phyloP scores from a whole-genome alignment of 169 alveolate species.

The Eimeria maxima region DNA sequence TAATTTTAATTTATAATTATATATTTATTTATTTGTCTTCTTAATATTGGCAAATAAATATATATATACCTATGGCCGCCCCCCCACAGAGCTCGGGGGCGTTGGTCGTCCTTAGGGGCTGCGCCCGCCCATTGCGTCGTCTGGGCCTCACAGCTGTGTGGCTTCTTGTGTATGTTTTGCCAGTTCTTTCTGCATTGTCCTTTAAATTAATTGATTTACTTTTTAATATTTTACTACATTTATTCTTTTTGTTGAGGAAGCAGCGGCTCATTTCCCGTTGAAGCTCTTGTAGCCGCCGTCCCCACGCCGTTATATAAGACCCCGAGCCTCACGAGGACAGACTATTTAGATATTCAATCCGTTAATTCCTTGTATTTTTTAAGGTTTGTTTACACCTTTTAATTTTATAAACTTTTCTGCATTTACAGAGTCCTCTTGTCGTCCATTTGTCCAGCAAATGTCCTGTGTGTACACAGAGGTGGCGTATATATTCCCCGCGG shows the following conservation, averaged over 20 bases:
- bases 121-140: constrained; percentile 13
- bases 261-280: neutral
- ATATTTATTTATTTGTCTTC: neutral
- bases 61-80: neutral
- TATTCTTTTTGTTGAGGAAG: neutral
- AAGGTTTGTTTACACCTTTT: neutral
- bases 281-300: neutral
- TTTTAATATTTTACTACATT: neutral
- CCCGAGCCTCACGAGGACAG: neutral
- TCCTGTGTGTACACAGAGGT: no score
- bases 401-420: neutral
- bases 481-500: no score
- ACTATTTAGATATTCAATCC: neutral
- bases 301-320: neutral
- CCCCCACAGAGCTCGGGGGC: neutral
- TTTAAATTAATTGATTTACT: neutral
- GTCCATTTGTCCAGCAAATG: neutral
- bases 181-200: neutral
- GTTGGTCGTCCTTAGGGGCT: neutral
- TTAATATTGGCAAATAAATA: neutral
- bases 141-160: neutral
- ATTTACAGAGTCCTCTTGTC: neutral
- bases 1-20: neutral
- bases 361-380: neutral
- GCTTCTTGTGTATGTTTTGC: neutral